These are phyloP conservation scores for Aspergillus hancockii DNA, from an alignment of 495 filamentous ascomycete genomes.

Conservation along the genomic window DNA sequence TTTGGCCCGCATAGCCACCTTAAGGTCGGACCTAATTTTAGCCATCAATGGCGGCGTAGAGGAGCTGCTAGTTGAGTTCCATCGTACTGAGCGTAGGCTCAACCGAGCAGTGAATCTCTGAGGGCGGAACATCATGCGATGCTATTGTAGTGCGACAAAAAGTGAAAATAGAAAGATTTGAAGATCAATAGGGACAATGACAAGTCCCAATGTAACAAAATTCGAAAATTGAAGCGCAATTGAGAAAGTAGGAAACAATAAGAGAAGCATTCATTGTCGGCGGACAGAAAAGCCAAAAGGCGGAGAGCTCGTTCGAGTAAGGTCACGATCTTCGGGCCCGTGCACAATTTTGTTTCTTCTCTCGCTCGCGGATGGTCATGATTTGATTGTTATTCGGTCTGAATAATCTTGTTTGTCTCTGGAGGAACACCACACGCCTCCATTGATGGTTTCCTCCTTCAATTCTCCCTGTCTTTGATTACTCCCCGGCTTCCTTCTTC, in stretches of 20 bases:
- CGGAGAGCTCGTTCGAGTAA: constrained; percentile 18
- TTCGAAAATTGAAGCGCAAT: not conserved
- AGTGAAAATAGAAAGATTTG: not conserved
- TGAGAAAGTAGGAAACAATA: not conserved
- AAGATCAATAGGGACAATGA: not conserved
- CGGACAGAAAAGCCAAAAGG: constrained; percentile 22
- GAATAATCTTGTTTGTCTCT: constrained; percentile 14
- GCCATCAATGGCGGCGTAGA: constrained; percentile 47
- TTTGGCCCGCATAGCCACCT: constrained; percentile 62
- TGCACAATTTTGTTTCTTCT: constrained; percentile 43
- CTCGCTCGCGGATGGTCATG: constrained; percentile 22
- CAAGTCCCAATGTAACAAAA: constrained; percentile 4
- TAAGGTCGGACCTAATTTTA: constrained; percentile 58
- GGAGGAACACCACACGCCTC: constrained; percentile 13
- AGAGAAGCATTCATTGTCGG: constrained; percentile 4
- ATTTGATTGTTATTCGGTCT: constrained; percentile 18
- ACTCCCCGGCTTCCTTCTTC: constrained; percentile 14
- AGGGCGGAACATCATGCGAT: constrained; percentile 30
- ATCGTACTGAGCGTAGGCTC: constrained; percentile 34
- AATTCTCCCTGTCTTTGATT: not conserved
- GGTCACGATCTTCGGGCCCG: constrained; percentile 20
- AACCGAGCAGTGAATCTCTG: constrained; percentile 29
- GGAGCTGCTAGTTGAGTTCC: constrained; percentile 45
- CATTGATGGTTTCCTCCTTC: constrained; percentile 13
- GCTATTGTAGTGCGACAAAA: not conserved